Percentiles rank a stretch among this genome's conserved stretches.
Evolutionary conservation across 768 basidiomycete species (phyloP).

Genomic region (Lentinula aciculospora): DNA sequence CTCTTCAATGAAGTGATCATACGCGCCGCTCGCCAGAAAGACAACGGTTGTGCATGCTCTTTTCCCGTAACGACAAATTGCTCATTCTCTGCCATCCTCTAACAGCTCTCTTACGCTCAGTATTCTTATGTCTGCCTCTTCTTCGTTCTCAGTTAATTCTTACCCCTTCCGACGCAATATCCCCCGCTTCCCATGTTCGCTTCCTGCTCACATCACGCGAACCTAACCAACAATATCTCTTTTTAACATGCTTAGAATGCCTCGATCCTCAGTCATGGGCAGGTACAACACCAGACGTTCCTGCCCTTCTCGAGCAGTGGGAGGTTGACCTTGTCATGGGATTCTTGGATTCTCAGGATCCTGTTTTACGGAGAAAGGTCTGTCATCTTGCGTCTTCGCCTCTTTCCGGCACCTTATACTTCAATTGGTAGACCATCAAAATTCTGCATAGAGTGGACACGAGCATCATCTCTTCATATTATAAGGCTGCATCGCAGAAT

Average conservation of each 20-base stretch:
- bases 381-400: conserved; percentile 8
- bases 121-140: conserved; percentile 15
- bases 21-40: conserved; percentile 15
- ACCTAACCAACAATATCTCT: conserved; percentile 59
- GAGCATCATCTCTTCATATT: conserved; percentile 51
- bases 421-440: conserved; percentile 49
- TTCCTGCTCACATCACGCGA: conserved; percentile 52
- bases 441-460: conserved; percentile 55
- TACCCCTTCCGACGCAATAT: conserved; percentile 20
- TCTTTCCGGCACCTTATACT: background rate
- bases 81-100: conserved; percentile 15
- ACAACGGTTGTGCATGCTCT: conserved; percentile 16
- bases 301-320: conserved; percentile 57
- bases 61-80: background rate
- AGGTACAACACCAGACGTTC: conserved; percentile 45
- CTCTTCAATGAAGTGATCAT: conserved; percentile 21
- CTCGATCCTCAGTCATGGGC: conserved; percentile 63
- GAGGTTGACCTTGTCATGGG: conserved; percentile 74
- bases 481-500: conserved; percentile 34
- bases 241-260: conserved; percentile 57
- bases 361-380: conserved; percentile 54
- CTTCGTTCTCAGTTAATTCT: conserved; percentile 25
- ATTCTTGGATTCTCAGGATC: conserved; percentile 56
- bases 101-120: too few species aligned
- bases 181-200: conserved; percentile 44